Evolutionary conservation across 1,139 yeast genomes (phyloP), one percentile per base, ranked within the genome.

Genomic region (Blastobotrys buckinghamii): DNA sequence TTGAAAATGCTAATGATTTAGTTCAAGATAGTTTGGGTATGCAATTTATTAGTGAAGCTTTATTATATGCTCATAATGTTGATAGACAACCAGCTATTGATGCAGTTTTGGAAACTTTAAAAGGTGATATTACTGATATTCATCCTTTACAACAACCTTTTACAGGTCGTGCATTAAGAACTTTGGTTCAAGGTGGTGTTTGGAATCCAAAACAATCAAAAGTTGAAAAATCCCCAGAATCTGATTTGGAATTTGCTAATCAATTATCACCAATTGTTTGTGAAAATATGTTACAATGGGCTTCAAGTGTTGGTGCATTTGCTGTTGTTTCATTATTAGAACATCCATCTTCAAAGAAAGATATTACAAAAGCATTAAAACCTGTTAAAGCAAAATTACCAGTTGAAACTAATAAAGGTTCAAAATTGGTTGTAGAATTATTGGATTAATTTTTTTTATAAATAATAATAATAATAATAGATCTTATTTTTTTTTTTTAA

Each of bases 31-130:
- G 84, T 60, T 69, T 90, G 53, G 96, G 96, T 29, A 77, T 94
- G 33, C 97, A 92, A 68, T 82, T 87, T 55, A 72, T 86, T 47
- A 74, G 84, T 38, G 97, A 90, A 67, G 74, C 87, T 30, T 69
- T 89, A 48, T 74, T 86, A 53, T 78, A 74, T 57, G 77, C 80
- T 15, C 74, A 73, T 41, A 73, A 77, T 16, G 76, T 76, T 48
- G 78, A 72, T 44, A 59, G 67, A 41, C 59, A 81, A 49, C 78
- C 76, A 19, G 74, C 79, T 29, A 76, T 84, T 54, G 76, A 78
- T 57, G 92, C 92, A 36, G 87, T 84, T 52, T 57, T 59, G n/a
- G 52, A 52, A 26, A 55, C 60, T 9, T 59, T 58, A 38, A 50
- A 54, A 33, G 62, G 63, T 15, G 59, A 62, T 6, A 75, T 86